phyloP scores from a whole-genome alignment of 2,329 filamentous ascomycete species.

The Trichoderma sp. region DNA sequence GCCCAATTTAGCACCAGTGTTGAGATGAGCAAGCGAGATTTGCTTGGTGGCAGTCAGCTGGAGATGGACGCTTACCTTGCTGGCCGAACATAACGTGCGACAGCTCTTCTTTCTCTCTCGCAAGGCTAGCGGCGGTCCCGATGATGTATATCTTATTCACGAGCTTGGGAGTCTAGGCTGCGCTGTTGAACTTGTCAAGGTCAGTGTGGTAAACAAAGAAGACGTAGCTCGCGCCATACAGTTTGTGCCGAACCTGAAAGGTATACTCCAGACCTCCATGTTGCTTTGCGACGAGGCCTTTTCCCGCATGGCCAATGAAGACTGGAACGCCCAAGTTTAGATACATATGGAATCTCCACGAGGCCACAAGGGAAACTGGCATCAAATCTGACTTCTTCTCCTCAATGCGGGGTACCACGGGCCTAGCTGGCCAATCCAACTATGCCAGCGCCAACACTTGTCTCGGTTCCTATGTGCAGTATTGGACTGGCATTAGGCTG shows the following conservation, averaged over 20 bases:
- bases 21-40: neutral
- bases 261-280: neutral
- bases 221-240: neutral
- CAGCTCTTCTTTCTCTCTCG: neutral
- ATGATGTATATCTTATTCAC: neutral
- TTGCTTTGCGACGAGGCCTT: neutral
- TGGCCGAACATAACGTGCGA: neutral
- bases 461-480: neutral
- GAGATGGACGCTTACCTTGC: neutral
- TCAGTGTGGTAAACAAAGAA: neutral
- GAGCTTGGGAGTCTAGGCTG: neutral
- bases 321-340: neutral
- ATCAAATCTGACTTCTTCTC: neutral
- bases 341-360: too few species aligned
- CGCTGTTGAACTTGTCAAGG: neutral
- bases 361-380: too few species aligned
- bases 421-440: too few species aligned
- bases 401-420: accelerated
- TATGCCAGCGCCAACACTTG: neutral
- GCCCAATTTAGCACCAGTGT: neutral
- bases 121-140: neutral
- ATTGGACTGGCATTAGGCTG: neutral
- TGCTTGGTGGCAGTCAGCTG: neutral
- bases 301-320: too few species aligned
- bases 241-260: neutral